Base-by-base conservation (phyloP, 306 rosid genomes). In the Aeschynomene evenia region DNA sequence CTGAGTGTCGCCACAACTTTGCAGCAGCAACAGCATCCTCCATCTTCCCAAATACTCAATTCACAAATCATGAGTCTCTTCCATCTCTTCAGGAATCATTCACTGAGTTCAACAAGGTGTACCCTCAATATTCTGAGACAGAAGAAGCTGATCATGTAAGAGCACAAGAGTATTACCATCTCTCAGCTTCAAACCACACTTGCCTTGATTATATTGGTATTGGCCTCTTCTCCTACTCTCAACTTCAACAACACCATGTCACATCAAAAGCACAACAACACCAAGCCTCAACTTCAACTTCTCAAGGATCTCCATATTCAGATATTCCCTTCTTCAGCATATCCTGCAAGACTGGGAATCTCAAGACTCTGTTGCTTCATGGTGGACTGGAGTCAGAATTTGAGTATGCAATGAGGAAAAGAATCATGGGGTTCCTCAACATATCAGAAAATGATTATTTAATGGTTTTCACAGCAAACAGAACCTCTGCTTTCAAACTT, bases 181-280 rank as follows among this genome's bases (percentile, higher is more conserved):
- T 93, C 61, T 73, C 85, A 3, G 53, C 51, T 26, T 80, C 91
- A 9, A 78, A 76, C 28, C 88, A 80, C 18, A 82, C 89, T 59
- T 88, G 97, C 70, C 94, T 90, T 56, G 98, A 94, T 80, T 94
- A 94, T 42, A 85, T 94, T 34, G 98, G 98, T 26, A 85, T 88
- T 50, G 98, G 98, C 63, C 96, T 94, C 48, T 94, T 88, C 86
- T 93, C 97, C 1, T 76, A 83, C 21, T 83, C 83, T 51, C 98
- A 93, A 62, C 56, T 82, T 7, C 93, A 88, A 61, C 67, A 22
- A 2, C 45, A 58, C 19, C 23, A 72, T 9, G 76, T 73, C 28
- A 19, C 84, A 16, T 68, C 77, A n/a, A 81, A 72, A 77, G 7
- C 61, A 29, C 75, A 78, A 52, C 22, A 46, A 29, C 75, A 78